These are phyloP conservation scores for Dactylellina sp. DNA, from an alignment of 2,329 filamentous ascomycete species.

Conservation along the genomic window DNA sequence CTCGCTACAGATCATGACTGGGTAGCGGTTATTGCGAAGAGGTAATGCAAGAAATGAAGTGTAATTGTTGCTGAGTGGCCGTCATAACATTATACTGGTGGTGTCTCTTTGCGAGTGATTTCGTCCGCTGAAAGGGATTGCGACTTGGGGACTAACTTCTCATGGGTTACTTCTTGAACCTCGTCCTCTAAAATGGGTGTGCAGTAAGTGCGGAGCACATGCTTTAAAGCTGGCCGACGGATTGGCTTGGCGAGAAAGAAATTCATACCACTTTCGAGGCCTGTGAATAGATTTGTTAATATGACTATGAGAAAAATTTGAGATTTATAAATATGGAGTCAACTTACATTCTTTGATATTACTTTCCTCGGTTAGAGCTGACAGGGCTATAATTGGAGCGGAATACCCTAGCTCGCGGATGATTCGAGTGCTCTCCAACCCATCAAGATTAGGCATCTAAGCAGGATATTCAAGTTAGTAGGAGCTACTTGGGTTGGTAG, in stretches of 20 bases:
- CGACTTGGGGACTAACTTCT: not conserved
- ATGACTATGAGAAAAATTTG: not conserved
- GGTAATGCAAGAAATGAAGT: not conserved
- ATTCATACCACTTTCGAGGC: constrained; percentile 88
- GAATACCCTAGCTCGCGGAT: constrained; percentile 88
- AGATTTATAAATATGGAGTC: not conserved
- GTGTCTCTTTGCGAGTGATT: not conserved
- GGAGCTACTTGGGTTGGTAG: not conserved
- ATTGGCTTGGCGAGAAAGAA: constrained; percentile 79
- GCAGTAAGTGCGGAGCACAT: constrained; percentile 59
- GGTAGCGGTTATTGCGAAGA: not conserved
- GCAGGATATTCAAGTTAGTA: not conserved
- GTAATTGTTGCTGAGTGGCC: not conserved
- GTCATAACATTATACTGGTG: too few species aligned
- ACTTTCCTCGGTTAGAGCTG: constrained; percentile 89
- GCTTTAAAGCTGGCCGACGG: constrained; percentile 58
- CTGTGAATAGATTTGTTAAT: constrained; percentile 17
- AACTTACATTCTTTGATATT: constrained; percentile 79
- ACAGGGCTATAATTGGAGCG: constrained; percentile 88
- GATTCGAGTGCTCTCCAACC: constrained; percentile 83
- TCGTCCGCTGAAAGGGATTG: not conserved
- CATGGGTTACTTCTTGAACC: constrained; percentile 16
- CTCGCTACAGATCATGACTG: not conserved
- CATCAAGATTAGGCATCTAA: constrained; percentile 88
- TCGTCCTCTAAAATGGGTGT: constrained; percentile 57